phyloP scores from a whole-genome alignment of 306 rosid species.

The Alnus glutinosa region DNA sequence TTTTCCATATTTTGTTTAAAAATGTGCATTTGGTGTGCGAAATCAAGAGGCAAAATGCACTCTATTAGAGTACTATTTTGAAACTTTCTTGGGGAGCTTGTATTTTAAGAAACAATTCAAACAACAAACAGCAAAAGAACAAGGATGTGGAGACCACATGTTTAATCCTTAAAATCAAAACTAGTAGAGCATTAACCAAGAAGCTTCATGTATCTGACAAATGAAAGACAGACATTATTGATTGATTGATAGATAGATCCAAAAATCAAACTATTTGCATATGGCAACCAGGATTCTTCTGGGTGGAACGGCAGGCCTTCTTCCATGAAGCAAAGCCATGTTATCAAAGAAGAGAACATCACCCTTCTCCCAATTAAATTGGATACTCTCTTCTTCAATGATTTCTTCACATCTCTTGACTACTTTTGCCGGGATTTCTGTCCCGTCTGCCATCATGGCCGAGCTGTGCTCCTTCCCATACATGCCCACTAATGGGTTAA shows the following conservation, averaged over 20 bases:
- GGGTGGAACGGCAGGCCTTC: constrained; percentile 91
- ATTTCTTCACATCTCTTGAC: constrained; percentile 80
- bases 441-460: constrained; percentile 72
- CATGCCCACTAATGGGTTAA: constrained; percentile 80
- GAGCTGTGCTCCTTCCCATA: constrained; percentile 79
- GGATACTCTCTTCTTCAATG: constrained; percentile 89
- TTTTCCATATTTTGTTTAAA: too few species aligned
- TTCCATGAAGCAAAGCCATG: constrained; percentile 79
- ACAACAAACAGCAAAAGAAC: too few species aligned
- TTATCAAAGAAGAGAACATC: constrained; percentile 83
- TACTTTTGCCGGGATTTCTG: constrained; percentile 53
- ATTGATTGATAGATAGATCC: neutral
- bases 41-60: too few species aligned
- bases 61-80: too few species aligned
- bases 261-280: constrained; percentile 46
- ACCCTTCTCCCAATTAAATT: constrained; percentile 85
- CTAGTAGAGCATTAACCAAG: too few species aligned
- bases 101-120: too few species aligned
- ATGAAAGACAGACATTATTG: neutral
- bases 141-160: too few species aligned
- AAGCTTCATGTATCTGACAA: too few species aligned
- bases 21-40: too few species aligned
- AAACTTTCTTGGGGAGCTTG: too few species aligned
- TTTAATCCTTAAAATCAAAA: too few species aligned
- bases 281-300: constrained; percentile 71